phyloP scores from a whole-genome alignment of 352 stramenopile genomes.

The Stramenopiles sp. region DNA sequence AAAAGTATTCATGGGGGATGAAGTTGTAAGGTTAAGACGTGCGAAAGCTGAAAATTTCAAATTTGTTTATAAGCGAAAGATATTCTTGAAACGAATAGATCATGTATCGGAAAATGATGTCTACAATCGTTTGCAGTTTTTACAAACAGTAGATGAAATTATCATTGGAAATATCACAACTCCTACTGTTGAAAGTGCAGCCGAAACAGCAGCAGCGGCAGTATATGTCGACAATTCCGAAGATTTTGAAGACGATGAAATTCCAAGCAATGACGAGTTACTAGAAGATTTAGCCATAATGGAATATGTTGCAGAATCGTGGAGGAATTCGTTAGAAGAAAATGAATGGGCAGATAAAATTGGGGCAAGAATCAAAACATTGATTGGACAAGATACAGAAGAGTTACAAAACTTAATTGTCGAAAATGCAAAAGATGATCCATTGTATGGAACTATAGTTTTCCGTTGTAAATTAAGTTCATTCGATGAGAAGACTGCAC shows the following conservation, averaged over 20 bases:
- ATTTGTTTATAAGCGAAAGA: conserved; percentile 71
- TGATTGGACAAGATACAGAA: conserved; percentile 21
- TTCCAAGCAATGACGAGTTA: conserved; percentile 10
- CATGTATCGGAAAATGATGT: conserved; percentile 39
- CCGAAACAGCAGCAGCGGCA: conserved; percentile 44
- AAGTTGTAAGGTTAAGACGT: conserved; percentile 60
- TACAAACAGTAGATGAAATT: conserved; percentile 73
- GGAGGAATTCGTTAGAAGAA: conserved; percentile 39
- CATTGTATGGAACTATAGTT: conserved; percentile 58
- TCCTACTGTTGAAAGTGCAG: conserved; percentile 41
- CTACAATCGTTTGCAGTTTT: conserved; percentile 52
- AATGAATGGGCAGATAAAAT: conserved; percentile 47
- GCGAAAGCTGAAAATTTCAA: conserved; percentile 58
- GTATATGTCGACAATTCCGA: conserved; percentile 41
- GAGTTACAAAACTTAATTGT: conserved; percentile 53
- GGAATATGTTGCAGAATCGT: conserved; percentile 57
- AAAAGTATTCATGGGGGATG: conserved; percentile 61
- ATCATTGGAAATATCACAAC: conserved; percentile 58
- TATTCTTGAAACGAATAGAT: conserved; percentile 43
- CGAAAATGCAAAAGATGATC: conserved; percentile 45
- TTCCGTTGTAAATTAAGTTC: conserved; percentile 28
- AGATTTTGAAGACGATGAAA: neutral
- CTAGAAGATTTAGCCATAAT: conserved; percentile 30
- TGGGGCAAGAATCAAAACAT: conserved; percentile 10
- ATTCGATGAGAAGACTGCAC: neutral